Percentiles rank a stretch among this genome's conserved stretches.
Evolutionary conservation across 768 basidiomycete genomes (phyloP).

Genomic region (Hygrocybe coccinea): DNA sequence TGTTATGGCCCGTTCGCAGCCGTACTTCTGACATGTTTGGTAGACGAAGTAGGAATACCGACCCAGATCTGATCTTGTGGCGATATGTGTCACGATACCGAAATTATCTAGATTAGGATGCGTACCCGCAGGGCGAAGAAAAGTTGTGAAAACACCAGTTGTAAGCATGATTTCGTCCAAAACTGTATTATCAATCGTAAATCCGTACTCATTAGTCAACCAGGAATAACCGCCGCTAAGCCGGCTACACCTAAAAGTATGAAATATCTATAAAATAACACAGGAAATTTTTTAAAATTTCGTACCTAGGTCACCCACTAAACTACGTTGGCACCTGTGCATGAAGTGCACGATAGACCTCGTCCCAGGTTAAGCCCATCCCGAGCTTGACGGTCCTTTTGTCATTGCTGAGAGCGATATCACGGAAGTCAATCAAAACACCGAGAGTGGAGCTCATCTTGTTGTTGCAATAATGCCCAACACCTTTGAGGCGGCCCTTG

Average conservation of each 20-base stretch:
- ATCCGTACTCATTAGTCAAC: slow-evolving; percentile 55
- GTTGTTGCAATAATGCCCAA: slow-evolving; percentile 51
- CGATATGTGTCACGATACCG: slow-evolving; percentile 56
- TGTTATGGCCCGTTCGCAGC: too few species aligned
- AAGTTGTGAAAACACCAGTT: slow-evolving; percentile 40
- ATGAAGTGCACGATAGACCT: slow-evolving; percentile 50
- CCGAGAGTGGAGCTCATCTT: slow-evolving; percentile 58
- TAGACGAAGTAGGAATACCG: slow-evolving; percentile 12
- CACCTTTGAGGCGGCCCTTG: too few species aligned
- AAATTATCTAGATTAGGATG: slow-evolving; percentile 36
- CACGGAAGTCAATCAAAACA: slow-evolving; percentile 51
- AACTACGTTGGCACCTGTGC: slow-evolving; percentile 50
- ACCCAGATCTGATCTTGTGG: slow-evolving; percentile 61
- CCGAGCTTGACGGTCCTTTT: slow-evolving; percentile 41
- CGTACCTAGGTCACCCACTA: slow-evolving; percentile 53
- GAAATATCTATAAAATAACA: too few species aligned
- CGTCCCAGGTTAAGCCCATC: slow-evolving; percentile 56
- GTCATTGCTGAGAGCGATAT: slow-evolving; percentile 38
- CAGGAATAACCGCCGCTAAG: slow-evolving; percentile 56
- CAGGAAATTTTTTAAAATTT: too few species aligned
- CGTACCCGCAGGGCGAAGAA: slow-evolving; percentile 41
- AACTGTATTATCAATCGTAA: slow-evolving; percentile 51
- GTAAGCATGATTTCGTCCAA: slow-evolving; percentile 55
- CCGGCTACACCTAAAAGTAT: slow-evolving; percentile 41
- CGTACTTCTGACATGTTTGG: slow-evolving; percentile 1